Conservation (phyloP, 2,329 filamentous ascomycete species). For the Grosmannia penicillata region DNA sequence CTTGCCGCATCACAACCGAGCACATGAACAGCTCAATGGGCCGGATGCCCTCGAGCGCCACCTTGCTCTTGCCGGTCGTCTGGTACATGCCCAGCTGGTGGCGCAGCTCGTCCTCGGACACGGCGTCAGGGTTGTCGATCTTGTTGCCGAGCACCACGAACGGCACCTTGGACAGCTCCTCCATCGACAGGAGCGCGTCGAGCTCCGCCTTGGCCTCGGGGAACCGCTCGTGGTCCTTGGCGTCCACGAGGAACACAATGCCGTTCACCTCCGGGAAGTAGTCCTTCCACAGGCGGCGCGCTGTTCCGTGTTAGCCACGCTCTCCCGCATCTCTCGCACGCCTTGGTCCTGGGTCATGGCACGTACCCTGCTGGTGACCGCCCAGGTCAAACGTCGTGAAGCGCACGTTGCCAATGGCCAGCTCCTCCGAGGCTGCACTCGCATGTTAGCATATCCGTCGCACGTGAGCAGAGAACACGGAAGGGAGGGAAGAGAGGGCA, state of each 20-base stretch:
- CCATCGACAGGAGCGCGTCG: constrained; percentile 89
- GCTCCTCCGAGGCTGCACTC: constrained; percentile 64
- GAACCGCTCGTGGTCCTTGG: constrained; percentile 93
- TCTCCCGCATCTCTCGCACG: not conserved
- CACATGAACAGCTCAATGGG: constrained; percentile 99
- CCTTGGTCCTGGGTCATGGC: too few species aligned
- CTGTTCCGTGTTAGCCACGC: constrained; percentile 30
- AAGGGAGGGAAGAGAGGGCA: constrained; percentile 12
- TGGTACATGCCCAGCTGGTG: constrained; percentile 89
- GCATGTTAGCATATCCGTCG: not conserved
- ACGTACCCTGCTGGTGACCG: constrained; percentile 76
- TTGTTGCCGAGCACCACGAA: constrained; percentile 97
- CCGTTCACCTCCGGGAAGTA: constrained; percentile 95
- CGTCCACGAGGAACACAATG: constrained; percentile 95
- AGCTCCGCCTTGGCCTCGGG: constrained; percentile 92
- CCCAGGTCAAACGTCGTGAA: constrained; percentile 92
- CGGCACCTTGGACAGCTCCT: constrained; percentile 88
- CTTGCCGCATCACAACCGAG: constrained; percentile 96
- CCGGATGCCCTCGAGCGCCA: constrained; percentile 73
- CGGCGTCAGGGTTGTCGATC: constrained; percentile 93
- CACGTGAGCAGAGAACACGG: not conserved
- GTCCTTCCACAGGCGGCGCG: constrained; percentile 88
- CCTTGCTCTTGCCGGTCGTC: constrained; percentile 91
- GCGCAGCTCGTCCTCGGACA: constrained; percentile 89
- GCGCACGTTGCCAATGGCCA: constrained; percentile 82